These are phyloP conservation scores for Artomyces pyxidatus DNA, from an alignment of 768 basidiomycete species.

Conservation along the genomic window DNA sequence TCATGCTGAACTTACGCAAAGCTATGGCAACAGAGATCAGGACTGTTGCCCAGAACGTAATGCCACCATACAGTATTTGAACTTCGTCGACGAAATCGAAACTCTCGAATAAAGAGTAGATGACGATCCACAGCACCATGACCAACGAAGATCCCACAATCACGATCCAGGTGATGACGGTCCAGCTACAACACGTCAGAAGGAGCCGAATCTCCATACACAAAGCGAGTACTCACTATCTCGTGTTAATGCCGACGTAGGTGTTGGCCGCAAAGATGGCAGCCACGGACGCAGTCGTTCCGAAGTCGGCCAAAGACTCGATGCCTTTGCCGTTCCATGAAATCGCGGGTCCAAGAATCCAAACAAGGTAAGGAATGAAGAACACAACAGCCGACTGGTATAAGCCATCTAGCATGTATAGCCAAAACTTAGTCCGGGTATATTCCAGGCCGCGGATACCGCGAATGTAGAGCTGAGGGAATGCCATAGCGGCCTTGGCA, in stretches of 20 bases:
- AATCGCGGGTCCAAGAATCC: slow-evolving; percentile 53
- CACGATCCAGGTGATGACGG: slow-evolving; percentile 75
- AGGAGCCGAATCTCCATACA: background rate
- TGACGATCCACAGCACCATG: slow-evolving; percentile 80
- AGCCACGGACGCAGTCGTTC: slow-evolving; percentile 82
- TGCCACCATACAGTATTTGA: slow-evolving; percentile 61
- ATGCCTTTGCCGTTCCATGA: slow-evolving; percentile 79
- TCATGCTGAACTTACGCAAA: slow-evolving; percentile 65
- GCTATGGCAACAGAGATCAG: slow-evolving; percentile 61
- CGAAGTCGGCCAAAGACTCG: slow-evolving; percentile 78
- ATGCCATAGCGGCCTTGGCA: slow-evolving; percentile 80
- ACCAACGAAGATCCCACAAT: slow-evolving; percentile 73
- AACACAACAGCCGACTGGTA: slow-evolving; percentile 87
- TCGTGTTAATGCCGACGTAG: slow-evolving; percentile 83
- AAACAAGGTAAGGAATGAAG: slow-evolving; percentile 76
- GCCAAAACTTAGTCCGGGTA: slow-evolving; percentile 86
- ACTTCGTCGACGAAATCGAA: slow-evolving; percentile 69
- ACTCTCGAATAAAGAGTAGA: slow-evolving; percentile 78
- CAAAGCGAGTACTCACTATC: slow-evolving; percentile 58
- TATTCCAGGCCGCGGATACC: slow-evolving; percentile 93
- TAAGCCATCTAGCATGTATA: slow-evolving; percentile 89
- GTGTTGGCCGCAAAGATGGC: slow-evolving; percentile 86
- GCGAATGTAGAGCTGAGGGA: slow-evolving; percentile 92
- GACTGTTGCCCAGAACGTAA: slow-evolving; percentile 81
- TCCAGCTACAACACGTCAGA: slow-evolving; percentile 47